Conservation (phyloP, 257 asterid species). For the Solanum sejunctum region DNA sequence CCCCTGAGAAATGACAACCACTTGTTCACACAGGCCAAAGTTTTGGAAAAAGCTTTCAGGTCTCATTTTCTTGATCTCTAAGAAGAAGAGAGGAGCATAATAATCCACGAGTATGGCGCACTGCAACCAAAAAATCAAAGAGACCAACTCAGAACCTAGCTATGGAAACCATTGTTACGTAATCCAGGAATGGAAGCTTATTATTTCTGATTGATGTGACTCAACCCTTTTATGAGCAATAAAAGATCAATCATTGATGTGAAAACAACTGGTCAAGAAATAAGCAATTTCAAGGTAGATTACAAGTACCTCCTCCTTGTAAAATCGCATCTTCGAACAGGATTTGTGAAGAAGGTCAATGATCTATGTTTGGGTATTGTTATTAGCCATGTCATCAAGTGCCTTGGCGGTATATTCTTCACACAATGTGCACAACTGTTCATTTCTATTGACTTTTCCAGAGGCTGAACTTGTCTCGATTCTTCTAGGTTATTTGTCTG, state of each 20-base stretch:
- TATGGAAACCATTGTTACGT: background rate
- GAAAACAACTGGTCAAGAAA: background rate
- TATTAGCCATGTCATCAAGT: constrained; percentile 42
- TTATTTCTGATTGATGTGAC: background rate
- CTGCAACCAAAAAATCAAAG: constrained; percentile 28
- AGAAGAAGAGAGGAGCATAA: constrained; percentile 79
- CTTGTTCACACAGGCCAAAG: constrained; percentile 50
- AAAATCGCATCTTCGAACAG: constrained; percentile 54
- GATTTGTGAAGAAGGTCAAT: constrained; percentile 52
- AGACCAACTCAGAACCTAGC: background rate
- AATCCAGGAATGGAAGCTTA: background rate
- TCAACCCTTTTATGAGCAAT: background rate
- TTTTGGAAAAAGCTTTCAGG: constrained; percentile 51
- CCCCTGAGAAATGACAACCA: constrained; percentile 15
- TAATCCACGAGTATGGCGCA: constrained; percentile 74
- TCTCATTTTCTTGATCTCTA: constrained; percentile 40
- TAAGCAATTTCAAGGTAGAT: background rate
- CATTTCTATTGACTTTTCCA: constrained; percentile 23
- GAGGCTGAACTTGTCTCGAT: constrained; percentile 22
- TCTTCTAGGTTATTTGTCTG: constrained; percentile 22
- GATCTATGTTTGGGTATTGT: constrained; percentile 68
- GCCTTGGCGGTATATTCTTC: constrained; percentile 64
- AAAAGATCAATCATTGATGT: background rate
- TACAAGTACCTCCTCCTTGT: constrained; percentile 53
- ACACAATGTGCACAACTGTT: constrained; percentile 48